These are phyloP conservation scores for Neopestalotiopsis sp. DNA, from an alignment of 2,329 filamentous ascomycete species.

Conservation along the genomic window DNA sequence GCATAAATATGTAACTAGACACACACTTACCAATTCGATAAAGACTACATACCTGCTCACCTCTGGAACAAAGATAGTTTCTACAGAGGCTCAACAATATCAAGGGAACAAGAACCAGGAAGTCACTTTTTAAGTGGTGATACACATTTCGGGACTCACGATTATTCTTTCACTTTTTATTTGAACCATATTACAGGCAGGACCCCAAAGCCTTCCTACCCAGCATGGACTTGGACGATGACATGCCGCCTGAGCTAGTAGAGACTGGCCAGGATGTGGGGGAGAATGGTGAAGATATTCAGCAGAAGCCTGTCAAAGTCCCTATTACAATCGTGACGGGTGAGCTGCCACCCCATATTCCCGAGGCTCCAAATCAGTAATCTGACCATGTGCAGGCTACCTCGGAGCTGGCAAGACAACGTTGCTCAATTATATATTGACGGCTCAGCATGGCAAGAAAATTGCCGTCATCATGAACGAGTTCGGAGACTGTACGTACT, in stretches of 20 bases:
- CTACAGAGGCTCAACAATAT: background rate
- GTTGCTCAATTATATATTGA: slow-evolving; percentile 93
- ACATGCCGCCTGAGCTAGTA: slow-evolving; percentile 70
- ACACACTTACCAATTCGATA: background rate
- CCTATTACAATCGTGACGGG: slow-evolving; percentile 87
- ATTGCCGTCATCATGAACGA: slow-evolving; percentile 98
- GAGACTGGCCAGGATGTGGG: slow-evolving; percentile 45
- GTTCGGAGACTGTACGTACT: slow-evolving; percentile 75
- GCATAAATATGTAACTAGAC: background rate
- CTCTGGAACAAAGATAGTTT: background rate
- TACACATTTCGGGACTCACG: background rate
- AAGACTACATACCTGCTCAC: background rate
- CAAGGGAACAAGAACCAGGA: background rate
- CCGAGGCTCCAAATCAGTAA: background rate
- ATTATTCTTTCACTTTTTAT: background rate
- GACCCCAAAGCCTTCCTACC: background rate
- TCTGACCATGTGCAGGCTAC: slow-evolving; percentile 66
- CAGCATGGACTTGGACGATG: slow-evolving; percentile 69
- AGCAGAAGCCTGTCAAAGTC: slow-evolving; percentile 68
- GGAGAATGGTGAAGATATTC: slow-evolving; percentile 42
- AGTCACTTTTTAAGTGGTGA: background rate
- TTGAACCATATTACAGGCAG: background rate
- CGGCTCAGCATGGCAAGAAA: slow-evolving; percentile 93
- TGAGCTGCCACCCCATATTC: slow-evolving; percentile 34
- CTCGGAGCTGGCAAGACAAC: slow-evolving; percentile 96